These are phyloP conservation scores for Pneumocystis carinii DNA, from an alignment of 1,139 yeast genomes.

Conservation along the genomic window DNA sequence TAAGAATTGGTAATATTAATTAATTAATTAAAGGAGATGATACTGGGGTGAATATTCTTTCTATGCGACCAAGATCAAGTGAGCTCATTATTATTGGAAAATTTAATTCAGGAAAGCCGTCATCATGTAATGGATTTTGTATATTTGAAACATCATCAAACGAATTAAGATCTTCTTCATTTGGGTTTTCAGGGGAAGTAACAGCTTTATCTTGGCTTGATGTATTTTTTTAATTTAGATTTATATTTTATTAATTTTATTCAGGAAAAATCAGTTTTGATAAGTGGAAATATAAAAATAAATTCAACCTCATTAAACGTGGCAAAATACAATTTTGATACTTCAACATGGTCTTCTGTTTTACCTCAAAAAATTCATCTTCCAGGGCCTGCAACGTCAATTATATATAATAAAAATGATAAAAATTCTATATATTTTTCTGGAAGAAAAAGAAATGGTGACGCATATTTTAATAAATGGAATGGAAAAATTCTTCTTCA, in stretches of 20 bases:
- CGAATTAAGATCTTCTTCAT: constrained; percentile 39
- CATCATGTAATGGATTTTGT: constrained; percentile 51
- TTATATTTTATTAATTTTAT: not conserved
- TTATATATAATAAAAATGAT: constrained; percentile 38
- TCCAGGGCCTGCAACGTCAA: constrained; percentile 32
- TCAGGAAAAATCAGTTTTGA: constrained; percentile 33
- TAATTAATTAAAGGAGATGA: constrained; percentile 16
- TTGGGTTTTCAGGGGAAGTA: constrained; percentile 39
- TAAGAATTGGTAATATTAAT: not conserved
- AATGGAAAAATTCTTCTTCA: constrained; percentile 19
- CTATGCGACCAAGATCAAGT: constrained; percentile 35
- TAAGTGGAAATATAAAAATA: constrained; percentile 47
- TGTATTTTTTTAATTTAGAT: not conserved
- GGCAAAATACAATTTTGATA: constrained; percentile 39
- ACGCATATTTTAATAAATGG: constrained; percentile 23
- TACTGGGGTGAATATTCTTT: constrained; percentile 38
- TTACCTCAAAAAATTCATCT: constrained; percentile 20
- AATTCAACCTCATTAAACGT: constrained; percentile 29
- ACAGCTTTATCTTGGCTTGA: constrained; percentile 41
- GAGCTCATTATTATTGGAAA: constrained; percentile 64
- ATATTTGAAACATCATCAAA: constrained; percentile 44
- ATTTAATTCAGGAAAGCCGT: constrained; percentile 45
- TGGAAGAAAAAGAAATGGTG: constrained; percentile 25
- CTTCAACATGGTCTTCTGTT: constrained; percentile 20
- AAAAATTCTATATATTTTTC: constrained; percentile 43